Evolutionary conservation across 345 rosid species (phyloP), one percentile per base, ranked within the genome.

Genomic region (Zanthoxylum bungeanum): DNA sequence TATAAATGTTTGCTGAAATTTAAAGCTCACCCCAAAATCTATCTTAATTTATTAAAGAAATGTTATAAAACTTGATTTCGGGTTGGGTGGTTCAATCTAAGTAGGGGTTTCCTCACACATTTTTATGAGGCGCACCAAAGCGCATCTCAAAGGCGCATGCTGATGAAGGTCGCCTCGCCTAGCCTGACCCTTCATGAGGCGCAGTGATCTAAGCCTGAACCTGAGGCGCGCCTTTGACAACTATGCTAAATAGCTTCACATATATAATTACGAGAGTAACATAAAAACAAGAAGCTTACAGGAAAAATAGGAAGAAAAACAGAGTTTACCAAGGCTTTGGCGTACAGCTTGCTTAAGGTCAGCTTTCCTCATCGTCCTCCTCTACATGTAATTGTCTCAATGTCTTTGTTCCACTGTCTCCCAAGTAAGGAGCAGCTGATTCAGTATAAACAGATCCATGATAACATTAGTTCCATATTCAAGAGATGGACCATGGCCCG

Each of bases 301-400:
- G 22, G 34, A 16, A 57, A 52, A 52, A 61, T 31, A 39, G 47
- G 80, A 42, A 63, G 27, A 68, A 60, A 47, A 40, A 70, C 7
- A 57, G 64, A 36, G 40, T 46, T 78, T 88, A 95, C 99, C 98
- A 60, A 92, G 93, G 81, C 97, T 92, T 86, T 95, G 97, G 58
- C 83, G 88, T 60, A 91, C 88, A 51, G 98, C 98, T 73, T 77
- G 82, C 80, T 86, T 73, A 44, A 92, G 85, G 83, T 95, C 98
- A 76, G 98, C 92, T 79, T 84, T 90, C 93, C 79, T 94, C 98
- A 30, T 90, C 93, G 36, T 90, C 96, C 78, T 92, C 93, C 84
- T 90, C 92, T 53, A 85, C 88, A 69, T 90, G 89, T 56, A 89
- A 83, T 71, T 91, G 91, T 76, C 94, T 86, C 79, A 85, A 72